Evolutionary conservation across 768 basidiomycete species (phyloP).

Genomic region (Cantharellus anzutake): DNA sequence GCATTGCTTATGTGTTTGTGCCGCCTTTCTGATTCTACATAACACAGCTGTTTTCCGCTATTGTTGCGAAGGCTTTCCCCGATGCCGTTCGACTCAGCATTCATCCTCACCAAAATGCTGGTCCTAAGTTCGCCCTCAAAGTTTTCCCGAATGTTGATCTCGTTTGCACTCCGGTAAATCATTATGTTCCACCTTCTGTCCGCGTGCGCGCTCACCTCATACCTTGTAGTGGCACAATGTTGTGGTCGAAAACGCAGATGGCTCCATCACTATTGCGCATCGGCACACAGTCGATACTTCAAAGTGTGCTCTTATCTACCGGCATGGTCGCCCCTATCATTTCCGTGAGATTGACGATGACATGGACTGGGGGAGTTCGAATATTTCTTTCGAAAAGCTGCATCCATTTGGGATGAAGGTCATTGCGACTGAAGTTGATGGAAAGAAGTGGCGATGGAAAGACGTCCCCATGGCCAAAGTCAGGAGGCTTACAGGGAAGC

Average conservation of each 20-base stretch:
- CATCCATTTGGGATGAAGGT: not conserved
- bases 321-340: not conserved
- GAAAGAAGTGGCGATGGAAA: not conserved
- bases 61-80: not conserved
- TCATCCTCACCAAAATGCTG: not conserved
- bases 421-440: not conserved
- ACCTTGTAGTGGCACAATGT: not conserved
- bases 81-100: not conserved
- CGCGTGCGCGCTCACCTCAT: not conserved
- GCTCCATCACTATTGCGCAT: not conserved
- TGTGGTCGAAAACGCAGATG: not conserved
- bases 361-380: not conserved
- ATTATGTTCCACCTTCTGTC: not conserved
- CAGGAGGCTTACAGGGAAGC: not conserved
- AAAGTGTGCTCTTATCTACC: not conserved
- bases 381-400: not conserved
- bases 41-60: not conserved
- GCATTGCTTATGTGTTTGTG: not conserved
- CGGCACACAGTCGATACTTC: not conserved
- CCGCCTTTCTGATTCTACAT: not conserved
- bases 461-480: not conserved
- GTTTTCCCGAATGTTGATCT: not conserved
- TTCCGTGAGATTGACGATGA: not conserved
- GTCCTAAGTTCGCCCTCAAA: not conserved
- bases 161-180: not conserved